phyloP scores from a whole-genome alignment of 1,284 basidiomycete species.

The Golubevia pallescens region DNA sequence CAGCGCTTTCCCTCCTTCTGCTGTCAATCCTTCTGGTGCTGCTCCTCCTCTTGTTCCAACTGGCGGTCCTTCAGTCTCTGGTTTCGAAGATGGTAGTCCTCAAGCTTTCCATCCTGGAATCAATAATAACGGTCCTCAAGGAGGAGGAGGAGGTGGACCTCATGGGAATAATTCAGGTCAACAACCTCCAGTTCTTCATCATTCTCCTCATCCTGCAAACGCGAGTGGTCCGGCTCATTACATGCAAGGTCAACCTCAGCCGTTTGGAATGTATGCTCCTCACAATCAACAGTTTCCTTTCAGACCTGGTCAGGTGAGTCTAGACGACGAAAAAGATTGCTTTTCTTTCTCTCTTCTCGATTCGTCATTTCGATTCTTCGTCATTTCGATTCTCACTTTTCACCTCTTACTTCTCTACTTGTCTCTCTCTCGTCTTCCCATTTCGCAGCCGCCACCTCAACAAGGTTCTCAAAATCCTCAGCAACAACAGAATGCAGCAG shows the following conservation, averaged over 20 bases:
- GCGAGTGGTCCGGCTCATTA: slow-evolving; percentile 9
- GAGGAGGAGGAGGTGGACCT: no score
- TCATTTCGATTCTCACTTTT: no score
- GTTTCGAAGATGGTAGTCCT: neutral
- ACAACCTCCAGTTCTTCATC: neutral
- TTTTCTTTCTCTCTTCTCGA: no score
- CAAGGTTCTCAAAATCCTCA: slow-evolving; percentile 19
- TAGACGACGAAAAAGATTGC: no score
- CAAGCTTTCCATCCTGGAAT: neutral
- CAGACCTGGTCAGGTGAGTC: neutral
- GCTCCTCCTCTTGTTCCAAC: no score
- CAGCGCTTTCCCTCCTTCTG: slow-evolving; percentile 6
- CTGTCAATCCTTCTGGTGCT: slow-evolving; percentile 10
- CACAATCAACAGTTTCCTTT: slow-evolving; percentile 3
- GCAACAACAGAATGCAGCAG: slow-evolving; percentile 11
- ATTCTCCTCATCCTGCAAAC: slow-evolving; percentile 3
- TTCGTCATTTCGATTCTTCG: no score
- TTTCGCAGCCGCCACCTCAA: slow-evolving; percentile 25
- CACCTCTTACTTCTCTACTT: slow-evolving; percentile 34
- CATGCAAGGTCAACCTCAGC: slow-evolving; percentile 11
- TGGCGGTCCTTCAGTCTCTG: no score
- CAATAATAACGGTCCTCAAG: neutral
- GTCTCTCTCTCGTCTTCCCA: slow-evolving; percentile 29
- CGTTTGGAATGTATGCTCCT: slow-evolving; percentile 7
- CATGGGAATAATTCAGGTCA: neutral